Conservation (phyloP, 106 monocot genomes). For the Gastrodia elata region DNA sequence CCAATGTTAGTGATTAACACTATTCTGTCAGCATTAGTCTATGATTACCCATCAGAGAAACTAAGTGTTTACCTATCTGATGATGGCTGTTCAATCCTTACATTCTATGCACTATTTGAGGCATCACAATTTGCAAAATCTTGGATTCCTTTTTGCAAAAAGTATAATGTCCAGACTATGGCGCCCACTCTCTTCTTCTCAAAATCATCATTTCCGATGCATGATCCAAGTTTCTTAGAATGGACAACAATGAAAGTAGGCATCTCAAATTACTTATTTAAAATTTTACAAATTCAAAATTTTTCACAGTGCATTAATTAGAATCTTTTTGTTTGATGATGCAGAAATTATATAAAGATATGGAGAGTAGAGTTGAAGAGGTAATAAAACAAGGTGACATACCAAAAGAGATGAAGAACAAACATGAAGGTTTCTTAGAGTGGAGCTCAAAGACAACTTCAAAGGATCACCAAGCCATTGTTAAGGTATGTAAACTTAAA, state of each 20-base stretch:
- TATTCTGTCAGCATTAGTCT: constrained; percentile 66
- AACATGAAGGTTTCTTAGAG: constrained; percentile 39
- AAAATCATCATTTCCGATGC: not conserved
- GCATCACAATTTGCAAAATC: constrained; percentile 52
- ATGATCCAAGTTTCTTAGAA: constrained; percentile 7
- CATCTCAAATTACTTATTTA: not conserved
- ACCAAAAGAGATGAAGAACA: constrained; percentile 14
- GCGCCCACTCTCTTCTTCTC: constrained; percentile 56
- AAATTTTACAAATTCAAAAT: not conserved
- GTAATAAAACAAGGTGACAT: constrained; percentile 17
- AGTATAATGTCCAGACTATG: constrained; percentile 51
- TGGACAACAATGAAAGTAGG: constrained; percentile 40
- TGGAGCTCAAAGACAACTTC: constrained; percentile 17
- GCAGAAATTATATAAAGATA: constrained; percentile 40
- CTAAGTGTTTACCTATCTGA: constrained; percentile 67
- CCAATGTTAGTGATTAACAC: constrained; percentile 64
- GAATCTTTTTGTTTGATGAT: not conserved
- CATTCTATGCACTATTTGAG: constrained; percentile 72
- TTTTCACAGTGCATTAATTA: not conserved
- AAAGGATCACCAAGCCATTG: constrained; percentile 42
- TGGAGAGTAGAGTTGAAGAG: constrained; percentile 32
- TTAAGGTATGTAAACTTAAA: constrained; percentile 19
- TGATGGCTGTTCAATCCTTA: constrained; percentile 64
- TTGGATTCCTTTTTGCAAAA: constrained; percentile 77
- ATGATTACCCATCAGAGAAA: constrained; percentile 62